phyloP scores from a whole-genome alignment of 2,329 filamentous ascomycete genomes.

The Botrytis squamosa region DNA sequence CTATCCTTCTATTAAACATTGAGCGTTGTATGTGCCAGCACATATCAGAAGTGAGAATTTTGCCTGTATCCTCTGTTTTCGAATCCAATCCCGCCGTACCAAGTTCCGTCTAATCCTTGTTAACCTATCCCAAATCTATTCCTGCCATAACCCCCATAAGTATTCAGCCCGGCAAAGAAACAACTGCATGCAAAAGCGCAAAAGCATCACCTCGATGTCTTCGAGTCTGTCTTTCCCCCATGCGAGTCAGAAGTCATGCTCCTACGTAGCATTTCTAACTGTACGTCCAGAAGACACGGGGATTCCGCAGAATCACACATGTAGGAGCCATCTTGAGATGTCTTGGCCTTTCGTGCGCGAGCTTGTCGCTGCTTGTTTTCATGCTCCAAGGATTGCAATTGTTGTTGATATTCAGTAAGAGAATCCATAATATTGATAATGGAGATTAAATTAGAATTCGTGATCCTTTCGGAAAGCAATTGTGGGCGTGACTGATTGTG shows the following conservation, averaged over 20 bases:
- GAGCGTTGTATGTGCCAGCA: slow-evolving; percentile 6
- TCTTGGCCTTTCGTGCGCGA: not conserved
- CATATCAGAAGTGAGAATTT: not conserved
- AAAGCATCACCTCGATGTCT: not conserved
- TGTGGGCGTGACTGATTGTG: not conserved
- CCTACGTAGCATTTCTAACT: slow-evolving; percentile 12
- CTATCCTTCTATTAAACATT: not conserved
- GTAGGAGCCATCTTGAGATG: not conserved
- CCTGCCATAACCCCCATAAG: not conserved
- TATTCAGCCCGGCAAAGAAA: not conserved
- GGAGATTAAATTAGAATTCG: not conserved
- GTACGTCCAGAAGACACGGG: slow-evolving; percentile 7
- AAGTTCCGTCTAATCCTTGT: not conserved
- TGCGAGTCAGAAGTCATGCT: not conserved
- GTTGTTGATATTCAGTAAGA: not conserved
- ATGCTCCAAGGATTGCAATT: slow-evolving; percentile 10
- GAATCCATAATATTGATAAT: not conserved
- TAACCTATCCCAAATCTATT: not conserved
- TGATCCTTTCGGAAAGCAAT: not conserved
- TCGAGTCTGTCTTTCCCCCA: not conserved
- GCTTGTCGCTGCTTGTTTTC: slow-evolving; percentile 15
- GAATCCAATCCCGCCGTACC: not conserved
- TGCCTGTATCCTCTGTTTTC: not conserved
- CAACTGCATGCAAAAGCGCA: not conserved
- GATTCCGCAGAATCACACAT: not conserved